A percentile compares a stretch with the other conserved stretches of the same genome.
Conservation (phyloP, 352 stramenopile species). For the Globisporangium middletonii region DNA sequence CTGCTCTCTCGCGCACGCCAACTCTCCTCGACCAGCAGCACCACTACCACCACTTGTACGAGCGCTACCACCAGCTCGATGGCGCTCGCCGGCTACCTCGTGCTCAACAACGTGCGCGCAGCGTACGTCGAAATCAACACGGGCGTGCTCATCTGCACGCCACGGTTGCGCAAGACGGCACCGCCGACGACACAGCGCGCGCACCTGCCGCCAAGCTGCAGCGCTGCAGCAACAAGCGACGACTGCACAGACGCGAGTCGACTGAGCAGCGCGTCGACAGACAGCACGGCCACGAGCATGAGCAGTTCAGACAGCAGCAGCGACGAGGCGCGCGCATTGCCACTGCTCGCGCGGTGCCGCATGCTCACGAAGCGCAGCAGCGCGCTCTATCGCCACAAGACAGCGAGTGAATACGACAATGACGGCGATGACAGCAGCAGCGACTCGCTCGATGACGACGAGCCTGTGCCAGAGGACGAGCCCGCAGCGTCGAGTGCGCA, state of each 20-base stretch:
- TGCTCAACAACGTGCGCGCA: conserved; percentile 43
- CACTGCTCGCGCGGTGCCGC: conserved; percentile 34
- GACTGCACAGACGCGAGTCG: background rate
- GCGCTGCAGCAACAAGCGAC: background rate
- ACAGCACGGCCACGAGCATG: conserved; percentile 12
- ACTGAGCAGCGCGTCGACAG: conserved; percentile 12
- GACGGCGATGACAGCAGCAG: conserved; percentile 15
- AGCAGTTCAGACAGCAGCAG: conserved; percentile 4
- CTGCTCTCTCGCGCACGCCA: background rate
- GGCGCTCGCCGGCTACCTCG: conserved; percentile 61
- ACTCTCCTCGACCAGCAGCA: background rate
- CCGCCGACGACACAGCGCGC: background rate
- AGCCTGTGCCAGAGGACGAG: conserved; percentile 12
- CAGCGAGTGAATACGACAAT: conserved; percentile 18
- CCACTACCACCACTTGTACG: background rate
- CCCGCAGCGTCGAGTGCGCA: background rate
- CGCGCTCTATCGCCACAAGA: conserved; percentile 15
- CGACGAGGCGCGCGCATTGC: conserved; percentile 18
- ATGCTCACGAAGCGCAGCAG: conserved; percentile 23
- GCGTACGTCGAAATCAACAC: conserved; percentile 59
- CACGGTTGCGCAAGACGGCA: conserved; percentile 11
- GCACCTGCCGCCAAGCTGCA: background rate
- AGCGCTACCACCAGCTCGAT: conserved; percentile 21
- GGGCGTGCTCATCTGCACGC: conserved; percentile 42
- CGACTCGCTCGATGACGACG: background rate